These are phyloP conservation scores for Arachis hypogaea DNA, from an alignment of 306 rosid genomes.

Conservation along the genomic window DNA sequence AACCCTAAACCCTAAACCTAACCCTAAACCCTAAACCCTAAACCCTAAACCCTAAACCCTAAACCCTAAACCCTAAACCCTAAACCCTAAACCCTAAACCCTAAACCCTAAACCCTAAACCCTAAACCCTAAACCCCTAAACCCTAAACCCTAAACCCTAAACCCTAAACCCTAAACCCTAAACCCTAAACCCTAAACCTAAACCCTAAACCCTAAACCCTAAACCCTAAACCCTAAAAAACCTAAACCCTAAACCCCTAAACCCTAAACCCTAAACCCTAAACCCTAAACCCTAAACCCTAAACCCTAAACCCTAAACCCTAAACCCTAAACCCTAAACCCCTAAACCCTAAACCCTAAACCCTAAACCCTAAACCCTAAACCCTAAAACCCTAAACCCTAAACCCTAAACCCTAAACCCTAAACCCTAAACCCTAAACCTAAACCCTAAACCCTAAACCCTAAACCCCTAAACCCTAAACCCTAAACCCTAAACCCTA, in stretches of 20 bases:
- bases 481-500: neutral
- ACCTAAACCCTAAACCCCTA: neutral
- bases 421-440: neutral
- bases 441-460: neutral
- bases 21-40: conserved; percentile 21
- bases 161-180: neutral
- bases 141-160: neutral
- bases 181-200: neutral
- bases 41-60: conserved; percentile 1
- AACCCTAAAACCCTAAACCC: neutral
- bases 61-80: neutral
- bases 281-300: neutral
- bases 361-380: neutral
- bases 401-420: neutral
- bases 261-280: neutral
- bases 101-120: neutral
- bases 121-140: neutral
- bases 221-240: neutral
- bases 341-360: neutral
- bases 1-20: neutral
- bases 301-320: neutral
- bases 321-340: neutral
- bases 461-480: neutral
- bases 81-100: neutral
- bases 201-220: neutral